phyloP scores from a whole-genome alignment of 2,329 filamentous ascomycete genomes.

The Curvularia hawaiiensis region DNA sequence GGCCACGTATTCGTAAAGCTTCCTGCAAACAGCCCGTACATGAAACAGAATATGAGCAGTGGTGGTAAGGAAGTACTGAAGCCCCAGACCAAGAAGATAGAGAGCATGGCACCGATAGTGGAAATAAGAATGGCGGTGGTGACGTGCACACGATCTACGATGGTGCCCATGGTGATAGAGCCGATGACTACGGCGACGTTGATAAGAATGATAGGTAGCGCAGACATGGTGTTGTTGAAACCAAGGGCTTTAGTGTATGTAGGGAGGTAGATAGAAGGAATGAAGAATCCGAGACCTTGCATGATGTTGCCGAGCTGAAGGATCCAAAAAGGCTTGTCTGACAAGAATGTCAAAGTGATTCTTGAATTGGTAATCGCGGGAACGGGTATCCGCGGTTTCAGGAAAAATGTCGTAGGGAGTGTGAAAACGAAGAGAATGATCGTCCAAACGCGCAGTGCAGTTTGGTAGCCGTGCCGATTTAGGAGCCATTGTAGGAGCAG shows the following conservation, averaged over 20 bases:
- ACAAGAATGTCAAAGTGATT: slow-evolving; percentile 40
- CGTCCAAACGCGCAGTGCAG: slow-evolving; percentile 49
- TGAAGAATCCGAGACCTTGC: slow-evolving; percentile 48
- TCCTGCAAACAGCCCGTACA: slow-evolving; percentile 46
- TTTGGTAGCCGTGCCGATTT: slow-evolving; percentile 47
- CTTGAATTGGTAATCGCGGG: slow-evolving; percentile 19
- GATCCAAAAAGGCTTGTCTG: slow-evolving; percentile 36
- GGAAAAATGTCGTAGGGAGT: slow-evolving; percentile 39
- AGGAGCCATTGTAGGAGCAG: slow-evolving; percentile 50
- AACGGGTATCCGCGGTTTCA: slow-evolving; percentile 43
- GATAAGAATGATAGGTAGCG: slow-evolving; percentile 44
- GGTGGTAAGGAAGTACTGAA: slow-evolving; percentile 45
- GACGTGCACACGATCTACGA: slow-evolving; percentile 51
- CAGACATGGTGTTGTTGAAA: slow-evolving; percentile 27
- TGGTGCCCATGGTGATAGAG: slow-evolving; percentile 43
- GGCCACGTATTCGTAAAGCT: slow-evolving; percentile 33
- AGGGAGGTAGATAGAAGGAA: slow-evolving; percentile 48
- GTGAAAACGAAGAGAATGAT: slow-evolving; percentile 38
- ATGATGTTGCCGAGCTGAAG: slow-evolving; percentile 45
- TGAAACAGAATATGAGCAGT: slow-evolving; percentile 41
- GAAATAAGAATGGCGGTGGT: slow-evolving; percentile 52
- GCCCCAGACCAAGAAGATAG: slow-evolving; percentile 56
- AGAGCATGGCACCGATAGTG: slow-evolving; percentile 47
- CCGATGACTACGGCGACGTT: slow-evolving; percentile 46
- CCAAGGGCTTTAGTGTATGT: slow-evolving; percentile 41